These are phyloP conservation scores for Pichia cephalocereana DNA, from an alignment of 805 yeast genomes.

Conservation along the genomic window DNA sequence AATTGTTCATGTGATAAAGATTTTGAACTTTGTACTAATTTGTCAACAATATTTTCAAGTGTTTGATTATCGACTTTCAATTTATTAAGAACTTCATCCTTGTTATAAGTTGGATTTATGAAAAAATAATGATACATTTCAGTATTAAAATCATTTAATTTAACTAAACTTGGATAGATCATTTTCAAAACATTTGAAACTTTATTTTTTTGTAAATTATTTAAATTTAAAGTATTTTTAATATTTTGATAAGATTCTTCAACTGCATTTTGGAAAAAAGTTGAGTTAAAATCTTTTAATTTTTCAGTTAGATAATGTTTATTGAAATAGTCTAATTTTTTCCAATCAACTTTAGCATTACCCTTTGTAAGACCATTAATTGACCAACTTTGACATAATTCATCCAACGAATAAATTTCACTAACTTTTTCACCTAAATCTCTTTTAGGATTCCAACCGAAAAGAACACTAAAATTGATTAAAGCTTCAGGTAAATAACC, in stretches of 20 bases:
- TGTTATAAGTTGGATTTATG: conserved; percentile 25
- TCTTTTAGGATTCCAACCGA: conserved; percentile 91
- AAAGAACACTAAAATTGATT: conserved; percentile 75
- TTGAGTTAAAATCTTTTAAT: conserved; percentile 28
- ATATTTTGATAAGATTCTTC: conserved; percentile 15
- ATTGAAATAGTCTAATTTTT: conserved; percentile 70
- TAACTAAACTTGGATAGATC: conserved; percentile 42
- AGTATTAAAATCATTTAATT: conserved; percentile 41
- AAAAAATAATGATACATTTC: conserved; percentile 43
- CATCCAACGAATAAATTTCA: conserved; percentile 43
- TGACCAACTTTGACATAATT: conserved; percentile 48
- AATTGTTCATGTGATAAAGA: conserved; percentile 9
- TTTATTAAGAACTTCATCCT: conserved; percentile 10
- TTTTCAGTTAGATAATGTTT: conserved; percentile 49
- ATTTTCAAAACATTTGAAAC: conserved; percentile 32
- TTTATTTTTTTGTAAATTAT: conserved; percentile 22
- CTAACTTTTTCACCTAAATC: conserved; percentile 35
- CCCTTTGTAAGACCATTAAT: conserved; percentile 79
- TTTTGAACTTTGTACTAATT: conserved; percentile 6
- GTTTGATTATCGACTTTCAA: conserved; percentile 10
- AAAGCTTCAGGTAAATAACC: conserved; percentile 85
- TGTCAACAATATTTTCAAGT: background rate
- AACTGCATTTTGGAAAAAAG: conserved; percentile 29
- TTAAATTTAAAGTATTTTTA: background rate
- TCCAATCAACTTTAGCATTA: conserved; percentile 81